Base-by-base conservation (phyloP, 129 eudicot species). In the Apium graveolens region DNA sequence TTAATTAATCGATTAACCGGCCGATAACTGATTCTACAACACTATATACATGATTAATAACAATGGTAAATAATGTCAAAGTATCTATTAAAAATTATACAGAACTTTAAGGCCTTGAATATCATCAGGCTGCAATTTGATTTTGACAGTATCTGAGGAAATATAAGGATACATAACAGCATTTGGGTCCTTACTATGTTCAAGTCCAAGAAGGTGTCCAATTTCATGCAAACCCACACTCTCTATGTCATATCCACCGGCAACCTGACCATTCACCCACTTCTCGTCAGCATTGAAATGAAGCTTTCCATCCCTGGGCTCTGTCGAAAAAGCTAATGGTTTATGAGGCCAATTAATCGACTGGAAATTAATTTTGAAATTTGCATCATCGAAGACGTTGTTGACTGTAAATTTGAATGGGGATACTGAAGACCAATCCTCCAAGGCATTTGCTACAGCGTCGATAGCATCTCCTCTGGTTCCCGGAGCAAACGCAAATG, bases 131-230 rank as follows among this genome's bases (percentile, higher is more conserved):
- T 51, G 38, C 81, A 82, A 55, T 10, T 29, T 55, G 65, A 55
- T 14, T 11, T 70, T 70, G 53, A 24, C 44, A 11, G 0, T 18
- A 35, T 77, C 73, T 1, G 81, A 5, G 2, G 9, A 0, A 68
- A 49, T 39, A 0, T 0, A 3, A 17, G 84, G 38, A 11, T 10
- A 83, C 86, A 83, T 83, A 43, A 83, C 11, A 32, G 82, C 66
- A 20, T 35, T 20, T 3, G 3, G 5, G 14, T 26, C 82, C 12
- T 21, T 5, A 39, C 78, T 70, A 35, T 83, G 86, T 3, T 21
- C 86, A 7, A 83, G 79, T 41, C 86, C 86, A 27, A 83, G 83
- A 17, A 79, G 51, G 42, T 83, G 83, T 20, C 86, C 86, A 21
- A 79, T 73, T 72, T 83, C 86, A 49, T 83, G 86, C 26, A 78